phyloP scores from a whole-genome alignment of 208 protist genomes.

The Acanthamoeba triangularis region DNA sequence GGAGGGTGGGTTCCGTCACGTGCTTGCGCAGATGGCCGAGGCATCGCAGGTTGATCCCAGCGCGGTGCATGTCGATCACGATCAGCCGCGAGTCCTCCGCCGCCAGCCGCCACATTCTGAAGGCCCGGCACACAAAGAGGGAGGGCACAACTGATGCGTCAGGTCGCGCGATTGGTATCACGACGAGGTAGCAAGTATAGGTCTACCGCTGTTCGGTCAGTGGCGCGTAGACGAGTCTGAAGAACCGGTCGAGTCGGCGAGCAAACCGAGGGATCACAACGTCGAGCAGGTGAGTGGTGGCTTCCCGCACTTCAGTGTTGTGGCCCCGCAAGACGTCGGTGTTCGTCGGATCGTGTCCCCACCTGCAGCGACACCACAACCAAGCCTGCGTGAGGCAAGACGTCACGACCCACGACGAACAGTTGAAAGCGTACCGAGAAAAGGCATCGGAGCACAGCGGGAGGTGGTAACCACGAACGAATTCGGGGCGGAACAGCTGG shows the following conservation, averaged over 20 bases:
- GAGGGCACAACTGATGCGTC: no score
- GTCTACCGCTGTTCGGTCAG: not conserved
- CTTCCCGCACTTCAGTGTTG: not conserved
- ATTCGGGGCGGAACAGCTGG: slow-evolving; percentile 6
- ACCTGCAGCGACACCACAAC: not conserved
- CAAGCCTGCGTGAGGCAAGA: not conserved
- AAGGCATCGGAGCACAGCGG: slow-evolving; percentile 14
- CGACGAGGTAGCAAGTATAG: not conserved
- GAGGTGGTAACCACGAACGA: not conserved
- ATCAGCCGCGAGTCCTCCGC: not conserved
- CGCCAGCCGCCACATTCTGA: not conserved
- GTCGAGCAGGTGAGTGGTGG: not conserved
- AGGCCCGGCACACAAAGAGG: not conserved
- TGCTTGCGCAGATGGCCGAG: not conserved
- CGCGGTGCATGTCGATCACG: slow-evolving; percentile 27
- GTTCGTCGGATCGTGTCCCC: slow-evolving; percentile 15
- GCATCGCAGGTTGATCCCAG: not conserved
- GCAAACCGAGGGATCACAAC: not conserved
- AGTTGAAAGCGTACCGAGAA: not conserved
- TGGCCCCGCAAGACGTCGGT: not conserved
- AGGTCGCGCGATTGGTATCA: not conserved
- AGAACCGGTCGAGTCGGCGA: not conserved
- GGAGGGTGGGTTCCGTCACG: not conserved
- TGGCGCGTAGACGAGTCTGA: not conserved
- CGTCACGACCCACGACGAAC: not conserved